These are phyloP conservation scores for Skeletonema menzelii DNA, from an alignment of 108 stramenopile genomes.

Conservation along the genomic window DNA sequence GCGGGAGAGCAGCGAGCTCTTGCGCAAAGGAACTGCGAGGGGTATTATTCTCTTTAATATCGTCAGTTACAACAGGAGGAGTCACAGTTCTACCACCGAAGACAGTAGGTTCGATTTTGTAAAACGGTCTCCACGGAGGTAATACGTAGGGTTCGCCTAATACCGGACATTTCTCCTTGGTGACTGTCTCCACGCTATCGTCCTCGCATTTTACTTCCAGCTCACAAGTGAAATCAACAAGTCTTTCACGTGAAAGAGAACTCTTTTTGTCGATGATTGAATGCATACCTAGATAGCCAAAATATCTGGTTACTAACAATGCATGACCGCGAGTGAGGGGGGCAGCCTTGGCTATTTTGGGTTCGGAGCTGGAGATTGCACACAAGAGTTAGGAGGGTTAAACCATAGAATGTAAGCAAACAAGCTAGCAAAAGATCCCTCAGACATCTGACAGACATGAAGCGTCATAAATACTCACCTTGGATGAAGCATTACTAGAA, in stretches of 20 bases:
- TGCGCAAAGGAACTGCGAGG: constrained; percentile 61
- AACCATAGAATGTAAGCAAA: background rate
- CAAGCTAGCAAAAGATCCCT: background rate
- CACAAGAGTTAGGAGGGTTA: background rate
- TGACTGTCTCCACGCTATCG: constrained; percentile 14
- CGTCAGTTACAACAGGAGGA: constrained; percentile 10
- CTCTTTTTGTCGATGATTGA: constrained; percentile 71
- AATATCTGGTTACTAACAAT: constrained; percentile 86
- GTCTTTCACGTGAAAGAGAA: constrained; percentile 73
- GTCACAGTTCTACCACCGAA: constrained; percentile 62
- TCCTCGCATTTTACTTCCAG: constrained; percentile 56
- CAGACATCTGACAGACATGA: background rate
- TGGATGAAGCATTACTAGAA: constrained; percentile 83
- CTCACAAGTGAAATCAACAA: constrained; percentile 85
- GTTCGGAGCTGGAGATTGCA: constrained; percentile 29
- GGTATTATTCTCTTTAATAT: background rate
- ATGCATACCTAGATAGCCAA: constrained; percentile 87
- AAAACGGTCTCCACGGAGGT: constrained; percentile 48
- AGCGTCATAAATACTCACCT: constrained; percentile 45
- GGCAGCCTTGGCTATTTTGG: constrained; percentile 61
- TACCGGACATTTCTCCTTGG: constrained; percentile 19
- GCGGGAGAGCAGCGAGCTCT: constrained; percentile 69
- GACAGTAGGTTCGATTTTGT: constrained; percentile 65
- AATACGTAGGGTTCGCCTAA: constrained; percentile 45
- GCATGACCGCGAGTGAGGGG: constrained; percentile 83